Evolutionary conservation across 2,329 filamentous ascomycete genomes (phyloP), one percentile per base, ranked within the genome.

Genomic region (Hypoxylon rubiginosum): DNA sequence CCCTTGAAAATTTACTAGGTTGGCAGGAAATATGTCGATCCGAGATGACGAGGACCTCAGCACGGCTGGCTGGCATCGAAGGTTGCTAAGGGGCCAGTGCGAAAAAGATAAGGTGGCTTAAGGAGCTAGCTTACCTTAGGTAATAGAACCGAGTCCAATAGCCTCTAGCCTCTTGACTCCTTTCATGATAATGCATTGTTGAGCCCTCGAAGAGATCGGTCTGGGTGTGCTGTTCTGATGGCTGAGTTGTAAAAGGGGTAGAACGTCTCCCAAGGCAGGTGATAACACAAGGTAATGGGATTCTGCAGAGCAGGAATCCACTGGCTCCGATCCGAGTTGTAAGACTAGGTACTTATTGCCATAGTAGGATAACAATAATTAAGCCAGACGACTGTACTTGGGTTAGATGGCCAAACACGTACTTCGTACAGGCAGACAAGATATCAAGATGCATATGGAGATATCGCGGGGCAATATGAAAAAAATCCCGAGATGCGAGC

Each of bases 21-120:
- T 67, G 66, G 53, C 57, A 72, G 74, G 74, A 75, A 72, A 54
- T 45, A 64, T 59, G 71, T 59, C 66, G 69, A 76, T 75, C 74
- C 74, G 74, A 75, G 67, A 75, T 76, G 73, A 76, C 46, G 67
- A 72, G 73, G 71, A 24, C 21, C 21, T 24, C 21, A 62, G 46
- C 39, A 56, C 7, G 34, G 41, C 26, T 50, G 49, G 43, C 52
- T 32, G 66, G 45, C 56, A 32, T 48, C 49, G 28, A 46, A 24
- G 51, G 24, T 46, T 52, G n/a, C 36, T 15, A 32, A 32, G n/a
- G 9, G 41, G 30, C n/a, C 39, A 17, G 39, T 43, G 39, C 39
- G 19, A 17, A 21, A 17, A 3, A 17, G 36, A n/a, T 41, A 51
- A 43, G 36, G 36, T 41, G n/a, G 15, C 15, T 41, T 41, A 43